phyloP scores from a whole-genome alignment of 768 basidiomycete genomes.

The Grammothele lineata region DNA sequence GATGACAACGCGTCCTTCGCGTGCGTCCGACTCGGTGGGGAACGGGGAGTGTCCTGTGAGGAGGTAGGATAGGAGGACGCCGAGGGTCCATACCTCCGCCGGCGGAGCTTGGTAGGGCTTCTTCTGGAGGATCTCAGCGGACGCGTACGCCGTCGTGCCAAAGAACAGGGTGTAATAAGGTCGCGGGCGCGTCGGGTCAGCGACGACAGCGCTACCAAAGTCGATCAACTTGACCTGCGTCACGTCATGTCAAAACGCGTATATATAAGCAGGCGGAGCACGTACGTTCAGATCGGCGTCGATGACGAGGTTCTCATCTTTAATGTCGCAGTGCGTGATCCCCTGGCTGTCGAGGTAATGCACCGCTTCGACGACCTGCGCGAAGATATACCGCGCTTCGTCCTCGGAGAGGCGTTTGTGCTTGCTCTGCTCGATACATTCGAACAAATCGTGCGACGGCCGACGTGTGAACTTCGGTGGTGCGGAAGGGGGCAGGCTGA shows the following conservation, averaged over 20 bases:
- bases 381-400: constrained; percentile 79
- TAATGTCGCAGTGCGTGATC: constrained; percentile 93
- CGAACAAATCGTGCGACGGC: constrained; percentile 88
- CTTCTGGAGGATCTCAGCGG: constrained; percentile 89
- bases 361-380: constrained; percentile 84
- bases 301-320: constrained; percentile 91
- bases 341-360: constrained; percentile 76
- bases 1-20: constrained; percentile 58
- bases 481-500: constrained; percentile 9
- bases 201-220: constrained; percentile 85
- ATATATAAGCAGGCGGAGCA: not conserved
- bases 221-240: constrained; percentile 88
- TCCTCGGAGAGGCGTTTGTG: constrained; percentile 75
- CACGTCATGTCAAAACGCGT: not conserved
- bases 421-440: constrained; percentile 87
- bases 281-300: constrained; percentile 67
- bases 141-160: constrained; percentile 93
- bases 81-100: constrained; percentile 95
- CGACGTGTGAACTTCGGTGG: constrained; percentile 52
- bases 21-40: constrained; percentile 78
- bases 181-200: constrained; percentile 55
- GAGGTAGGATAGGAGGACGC: constrained; percentile 91
- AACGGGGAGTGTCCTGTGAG: constrained; percentile 93
- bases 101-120: constrained; percentile 88
- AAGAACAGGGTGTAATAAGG: constrained; percentile 79